Conservation (phyloP, 495 filamentous ascomycete species). For the Neurospora sp. region DNA sequence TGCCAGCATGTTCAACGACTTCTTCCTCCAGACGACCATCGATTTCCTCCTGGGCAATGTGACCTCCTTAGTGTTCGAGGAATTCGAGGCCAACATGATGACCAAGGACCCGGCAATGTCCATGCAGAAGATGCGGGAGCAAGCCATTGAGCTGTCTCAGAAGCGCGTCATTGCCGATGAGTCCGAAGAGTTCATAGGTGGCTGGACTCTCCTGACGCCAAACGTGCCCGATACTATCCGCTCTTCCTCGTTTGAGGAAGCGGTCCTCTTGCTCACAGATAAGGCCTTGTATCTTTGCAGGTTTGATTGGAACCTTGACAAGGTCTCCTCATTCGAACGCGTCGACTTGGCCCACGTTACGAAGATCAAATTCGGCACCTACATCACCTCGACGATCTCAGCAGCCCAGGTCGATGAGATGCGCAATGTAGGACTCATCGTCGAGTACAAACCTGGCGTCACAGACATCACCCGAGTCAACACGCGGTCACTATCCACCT, state of each 20-base stretch:
- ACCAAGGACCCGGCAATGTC: constrained; percentile 80
- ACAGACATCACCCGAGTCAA: constrained; percentile 66
- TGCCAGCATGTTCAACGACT: constrained; percentile 88
- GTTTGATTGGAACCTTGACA: constrained; percentile 89
- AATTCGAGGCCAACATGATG: constrained; percentile 85
- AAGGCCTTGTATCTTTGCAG: constrained; percentile 74
- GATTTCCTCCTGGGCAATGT: constrained; percentile 92
- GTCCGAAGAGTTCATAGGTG: constrained; percentile 70
- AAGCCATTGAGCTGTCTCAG: constrained; percentile 76
- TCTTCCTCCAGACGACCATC: constrained; percentile 87
- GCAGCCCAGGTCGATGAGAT: constrained; percentile 60
- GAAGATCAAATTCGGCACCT: constrained; percentile 66
- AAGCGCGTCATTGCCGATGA: constrained; percentile 79
- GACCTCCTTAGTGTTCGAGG: constrained; percentile 68
- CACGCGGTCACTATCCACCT: constrained; percentile 64
- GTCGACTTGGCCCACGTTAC: constrained; percentile 63
- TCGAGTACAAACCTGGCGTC: constrained; percentile 61
- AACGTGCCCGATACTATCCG: constrained; percentile 49
- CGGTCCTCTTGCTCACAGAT: constrained; percentile 77
- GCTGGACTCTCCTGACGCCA: constrained; percentile 66
- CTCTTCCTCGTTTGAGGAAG: constrained; percentile 71
- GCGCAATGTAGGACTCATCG: constrained; percentile 71
- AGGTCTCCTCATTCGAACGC: constrained; percentile 82
- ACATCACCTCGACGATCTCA: constrained; percentile 80
- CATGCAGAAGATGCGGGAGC: constrained; percentile 69